A percentile compares a stretch with the other conserved stretches of the same genome.
Conservation (phyloP, 1,284 basidiomycete genomes). For the Termitomyces sp. region DNA sequence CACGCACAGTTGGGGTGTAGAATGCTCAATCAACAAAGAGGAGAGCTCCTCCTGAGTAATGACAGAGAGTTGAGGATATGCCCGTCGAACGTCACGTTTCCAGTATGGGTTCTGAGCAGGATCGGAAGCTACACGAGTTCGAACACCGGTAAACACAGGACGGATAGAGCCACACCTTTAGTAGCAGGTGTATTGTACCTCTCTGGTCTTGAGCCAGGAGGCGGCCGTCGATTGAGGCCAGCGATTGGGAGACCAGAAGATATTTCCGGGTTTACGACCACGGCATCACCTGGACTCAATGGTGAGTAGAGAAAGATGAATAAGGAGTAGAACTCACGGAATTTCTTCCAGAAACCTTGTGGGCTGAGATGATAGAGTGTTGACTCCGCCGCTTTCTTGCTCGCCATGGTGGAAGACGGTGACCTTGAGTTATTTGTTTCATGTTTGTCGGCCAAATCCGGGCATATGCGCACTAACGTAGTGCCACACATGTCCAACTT, state of each 20-base stretch:
- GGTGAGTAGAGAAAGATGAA: slow-evolving; percentile 5
- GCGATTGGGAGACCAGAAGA: slow-evolving; percentile 87
- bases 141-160: slow-evolving; percentile 8
- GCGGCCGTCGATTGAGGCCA: slow-evolving; percentile 73
- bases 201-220: slow-evolving; percentile 84
- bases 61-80: slow-evolving; percentile 84
- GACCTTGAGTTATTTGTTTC: slow-evolving; percentile 13
- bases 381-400: slow-evolving; percentile 73
- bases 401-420: slow-evolving; percentile 46
- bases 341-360: slow-evolving; percentile 92
- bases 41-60: slow-evolving; percentile 81
- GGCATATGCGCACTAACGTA: not conserved
- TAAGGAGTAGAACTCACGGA: slow-evolving; percentile 52
- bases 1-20: slow-evolving; percentile 60
- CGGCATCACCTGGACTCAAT: slow-evolving; percentile 55
- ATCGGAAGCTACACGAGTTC: slow-evolving; percentile 58
- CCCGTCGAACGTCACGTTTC: slow-evolving; percentile 90
- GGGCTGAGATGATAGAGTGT: slow-evolving; percentile 85
- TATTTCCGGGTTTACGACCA: slow-evolving; percentile 84
- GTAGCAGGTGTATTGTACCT: slow-evolving; percentile 83
- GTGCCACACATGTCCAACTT: no score
- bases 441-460: slow-evolving; percentile 16
- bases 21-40: slow-evolving; percentile 77
- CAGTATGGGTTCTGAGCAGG: slow-evolving; percentile 85
- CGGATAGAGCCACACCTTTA: slow-evolving; percentile 50